A percentile compares a stretch with the other conserved stretches of the same genome.
Evolutionary conservation across 225 moss, liverwort and hornwort species (phyloP).

Genomic region (Marchantia polymorpha): DNA sequence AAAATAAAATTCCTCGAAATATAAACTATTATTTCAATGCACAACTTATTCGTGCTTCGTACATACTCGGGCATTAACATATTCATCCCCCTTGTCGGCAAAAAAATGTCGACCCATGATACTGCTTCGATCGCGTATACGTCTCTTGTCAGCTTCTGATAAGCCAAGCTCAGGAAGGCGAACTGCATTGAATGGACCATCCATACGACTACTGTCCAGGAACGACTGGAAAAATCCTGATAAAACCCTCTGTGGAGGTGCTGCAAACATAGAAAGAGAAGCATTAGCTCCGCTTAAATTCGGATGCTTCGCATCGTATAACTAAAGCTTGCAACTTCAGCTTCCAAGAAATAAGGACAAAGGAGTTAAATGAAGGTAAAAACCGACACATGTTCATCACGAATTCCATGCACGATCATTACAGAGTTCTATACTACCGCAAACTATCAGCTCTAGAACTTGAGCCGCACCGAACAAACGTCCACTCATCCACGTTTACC

Average conservation of each 20-base stretch:
- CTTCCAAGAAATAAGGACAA: not conserved
- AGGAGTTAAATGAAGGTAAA: not conserved
- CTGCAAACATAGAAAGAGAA: slow-evolving; percentile 39
- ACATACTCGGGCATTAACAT: slow-evolving; percentile 75
- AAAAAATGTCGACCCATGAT: slow-evolving; percentile 97
- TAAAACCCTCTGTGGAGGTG: slow-evolving; percentile 68
- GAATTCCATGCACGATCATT: not conserved
- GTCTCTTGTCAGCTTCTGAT: slow-evolving; percentile 85
- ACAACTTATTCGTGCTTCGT: too few relatives aligned
- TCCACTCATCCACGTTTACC: not conserved
- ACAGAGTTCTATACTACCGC: not conserved
- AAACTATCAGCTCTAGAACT: not conserved
- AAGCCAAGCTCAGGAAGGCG: slow-evolving; percentile 83
- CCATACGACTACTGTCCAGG: slow-evolving; percentile 69
- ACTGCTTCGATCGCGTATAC: slow-evolving; percentile 93
- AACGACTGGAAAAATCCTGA: slow-evolving; percentile 80
- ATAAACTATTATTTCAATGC: not conserved
- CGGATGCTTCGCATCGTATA: not conserved
- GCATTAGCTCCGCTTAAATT: not conserved
- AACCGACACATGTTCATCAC: not conserved
- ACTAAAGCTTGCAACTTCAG: not conserved
- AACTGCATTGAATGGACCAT: slow-evolving; percentile 76
- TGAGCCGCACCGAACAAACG: not conserved
- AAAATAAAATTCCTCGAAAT: not conserved
- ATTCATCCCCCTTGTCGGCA: slow-evolving; percentile 85